phyloP scores from a whole-genome alignment of 306 rosid genomes.

The Acacia melanoxylon region DNA sequence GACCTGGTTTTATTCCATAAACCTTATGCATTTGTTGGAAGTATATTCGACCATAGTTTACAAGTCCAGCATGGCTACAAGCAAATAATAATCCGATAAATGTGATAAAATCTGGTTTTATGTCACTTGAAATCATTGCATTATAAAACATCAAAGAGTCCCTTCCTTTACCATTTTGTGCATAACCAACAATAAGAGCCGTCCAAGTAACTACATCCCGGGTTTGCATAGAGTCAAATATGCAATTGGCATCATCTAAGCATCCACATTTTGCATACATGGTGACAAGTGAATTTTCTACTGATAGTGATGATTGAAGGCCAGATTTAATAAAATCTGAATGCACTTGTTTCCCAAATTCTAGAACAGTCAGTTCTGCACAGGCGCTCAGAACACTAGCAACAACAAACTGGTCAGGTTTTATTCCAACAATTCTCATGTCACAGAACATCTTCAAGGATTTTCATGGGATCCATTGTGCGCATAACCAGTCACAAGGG shows the following conservation, averaged over 20 bases:
- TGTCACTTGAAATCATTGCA: slow-evolving; percentile 69
- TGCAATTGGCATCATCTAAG: slow-evolving; percentile 65
- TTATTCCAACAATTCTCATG: slow-evolving; percentile 69
- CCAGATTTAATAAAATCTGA: slow-evolving; percentile 65
- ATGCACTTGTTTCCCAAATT: slow-evolving; percentile 84
- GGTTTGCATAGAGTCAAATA: slow-evolving; percentile 63
- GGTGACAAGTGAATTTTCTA: slow-evolving; percentile 75
- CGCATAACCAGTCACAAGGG: slow-evolving; percentile 81
- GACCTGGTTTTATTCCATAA: slow-evolving; percentile 78
- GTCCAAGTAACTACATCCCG: slow-evolving; percentile 84
- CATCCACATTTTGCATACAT: slow-evolving; percentile 96
- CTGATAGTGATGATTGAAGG: slow-evolving; percentile 54
- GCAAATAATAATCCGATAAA: slow-evolving; percentile 90
- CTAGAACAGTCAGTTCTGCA: slow-evolving; percentile 73
- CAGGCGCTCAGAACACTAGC: slow-evolving; percentile 82
- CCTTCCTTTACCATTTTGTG: slow-evolving; percentile 83
- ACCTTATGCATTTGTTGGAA: slow-evolving; percentile 67
- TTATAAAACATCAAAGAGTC: slow-evolving; percentile 72
- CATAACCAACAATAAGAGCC: slow-evolving; percentile 89
- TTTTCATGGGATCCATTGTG: slow-evolving; percentile 65
- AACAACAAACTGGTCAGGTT: slow-evolving; percentile 64
- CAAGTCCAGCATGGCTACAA: slow-evolving; percentile 91
- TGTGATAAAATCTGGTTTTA: slow-evolving; percentile 77
- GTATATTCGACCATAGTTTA: slow-evolving; percentile 53
- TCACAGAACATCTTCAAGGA: slow-evolving; percentile 60